Percentiles rank a stretch among this genome's conserved stretches.
These are phyloP conservation scores for Micractinium conductrix DNA, from an alignment of 139 green algal species.

Conservation along the genomic window DNA sequence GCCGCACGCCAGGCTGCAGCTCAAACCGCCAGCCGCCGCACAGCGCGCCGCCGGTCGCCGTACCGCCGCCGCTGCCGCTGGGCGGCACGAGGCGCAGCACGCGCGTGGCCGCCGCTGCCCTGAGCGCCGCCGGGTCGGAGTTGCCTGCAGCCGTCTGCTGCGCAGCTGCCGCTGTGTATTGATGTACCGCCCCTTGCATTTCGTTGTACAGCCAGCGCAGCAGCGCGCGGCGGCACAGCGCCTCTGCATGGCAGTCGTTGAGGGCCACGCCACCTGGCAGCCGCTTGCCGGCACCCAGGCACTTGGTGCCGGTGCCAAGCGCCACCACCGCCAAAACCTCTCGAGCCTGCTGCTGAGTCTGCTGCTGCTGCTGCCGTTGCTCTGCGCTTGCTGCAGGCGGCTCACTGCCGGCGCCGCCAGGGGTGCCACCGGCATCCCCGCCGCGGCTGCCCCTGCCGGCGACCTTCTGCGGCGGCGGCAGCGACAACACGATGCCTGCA, in stretches of 20 bases:
- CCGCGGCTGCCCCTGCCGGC: not conserved
- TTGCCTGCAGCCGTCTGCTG: not conserved
- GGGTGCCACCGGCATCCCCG: too few species aligned
- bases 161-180: not conserved
- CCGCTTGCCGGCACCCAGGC: constrained; percentile 53
- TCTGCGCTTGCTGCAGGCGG: too few species aligned
- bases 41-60: not conserved
- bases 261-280: constrained; percentile 48
- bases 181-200: constrained; percentile 18
- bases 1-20: constrained; percentile 55
- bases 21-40: constrained; percentile 41
- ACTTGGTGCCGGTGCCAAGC: constrained; percentile 88
- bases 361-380: constrained; percentile 5
- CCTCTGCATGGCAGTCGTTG: constrained; percentile 87
- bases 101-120: not conserved
- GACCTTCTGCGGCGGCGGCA: not conserved
- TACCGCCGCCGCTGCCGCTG: not conserved
- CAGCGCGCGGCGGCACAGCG: constrained; percentile 69
- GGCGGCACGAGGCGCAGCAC: constrained; percentile 21
- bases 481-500: constrained; percentile 58
- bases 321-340: constrained; percentile 56
- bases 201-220: constrained; percentile 75
- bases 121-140: not conserved
- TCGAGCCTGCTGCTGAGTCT: not conserved
- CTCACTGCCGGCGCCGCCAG: too few species aligned